Evolutionary conservation across 768 basidiomycete species (phyloP), one percentile per base, ranked within the genome.

Genomic region (Lactarius trivialis): DNA sequence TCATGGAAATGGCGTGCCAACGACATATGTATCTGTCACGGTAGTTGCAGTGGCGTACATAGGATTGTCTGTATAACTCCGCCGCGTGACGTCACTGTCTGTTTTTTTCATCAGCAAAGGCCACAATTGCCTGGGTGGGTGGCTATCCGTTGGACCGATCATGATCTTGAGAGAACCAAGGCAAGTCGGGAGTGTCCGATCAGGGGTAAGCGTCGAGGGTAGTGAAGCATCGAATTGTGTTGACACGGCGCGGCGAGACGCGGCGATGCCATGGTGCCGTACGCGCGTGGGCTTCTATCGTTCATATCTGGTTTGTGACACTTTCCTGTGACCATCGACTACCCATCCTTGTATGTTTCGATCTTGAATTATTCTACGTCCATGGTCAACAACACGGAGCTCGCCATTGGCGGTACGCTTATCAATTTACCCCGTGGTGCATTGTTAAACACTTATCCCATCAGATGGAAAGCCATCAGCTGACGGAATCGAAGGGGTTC

Each of bases 391-490:
- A 60, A 60, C 26, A 36, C 54, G 43, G 54, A 55, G 43, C 34
- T 26, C 41, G 53, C 48, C 34, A 55, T 55, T 26, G 53, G 34
- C 28, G 60, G 60, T 60, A 37, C 15, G 53, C 4, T 30, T 4
- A n/a, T 34, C 12, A 12, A 12, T 48, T 4, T 24, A 1, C 41
- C 17, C 12, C 39, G 7, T 34, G 4, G 9, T 19, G n/a, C 24
- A 21, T 3, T 36, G n/a, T 26, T 37, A 11, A 48, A 37, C 7
- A 19, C 17, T 54, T 8, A 19, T 17, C 7, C 21, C 15, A 7
- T 28, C 41, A 60, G 60, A 49, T 32, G 52, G 55, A 30, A 56
- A 61, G 55, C 39, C 48, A n/a, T 56, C 60, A 26, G 39, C 17
- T 14, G 55, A 51, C 37, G 37, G 30, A 15, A 56, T 61, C 15